Percentiles rank a stretch among this genome's conserved stretches.
Evolutionary conservation across 2,329 filamentous ascomycete species (phyloP).

Genomic region (Daldinia eschscholtzii): DNA sequence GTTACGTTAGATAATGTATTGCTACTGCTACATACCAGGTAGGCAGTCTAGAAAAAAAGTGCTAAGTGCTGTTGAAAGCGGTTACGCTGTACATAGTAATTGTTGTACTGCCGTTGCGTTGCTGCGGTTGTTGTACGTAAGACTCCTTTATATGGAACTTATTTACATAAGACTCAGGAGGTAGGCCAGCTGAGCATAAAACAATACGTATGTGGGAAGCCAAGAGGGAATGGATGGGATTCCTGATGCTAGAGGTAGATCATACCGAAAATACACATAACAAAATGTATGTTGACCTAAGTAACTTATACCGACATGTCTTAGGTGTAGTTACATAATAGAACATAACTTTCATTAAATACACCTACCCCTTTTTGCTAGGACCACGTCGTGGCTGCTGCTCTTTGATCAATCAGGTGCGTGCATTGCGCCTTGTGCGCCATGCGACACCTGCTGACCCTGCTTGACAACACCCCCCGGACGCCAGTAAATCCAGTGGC

Average conservation of each 20-base stretch:
- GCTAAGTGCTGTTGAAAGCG: not conserved
- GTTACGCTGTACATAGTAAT: not conserved
- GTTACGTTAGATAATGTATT: slow-evolving; percentile 28
- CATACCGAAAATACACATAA: not conserved
- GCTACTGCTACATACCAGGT: not conserved
- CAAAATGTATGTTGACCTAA: not conserved
- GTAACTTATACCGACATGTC: no score
- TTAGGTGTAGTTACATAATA: no score
- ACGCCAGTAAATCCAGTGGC: slow-evolving; percentile 1
- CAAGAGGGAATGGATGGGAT: slow-evolving; percentile 8
- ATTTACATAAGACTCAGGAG: not conserved
- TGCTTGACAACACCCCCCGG: slow-evolving; percentile 35
- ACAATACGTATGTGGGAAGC: not conserved
- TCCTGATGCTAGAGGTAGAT: not conserved
- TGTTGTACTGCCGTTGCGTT: not conserved
- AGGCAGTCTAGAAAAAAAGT: no score
- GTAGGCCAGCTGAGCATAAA: slow-evolving; percentile 3
- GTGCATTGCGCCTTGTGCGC: slow-evolving; percentile 38
- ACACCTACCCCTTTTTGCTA: slow-evolving; percentile 37
- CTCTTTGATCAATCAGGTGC: slow-evolving; percentile 34
- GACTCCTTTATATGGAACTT: slow-evolving; percentile 4
- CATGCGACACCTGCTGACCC: slow-evolving; percentile 39
- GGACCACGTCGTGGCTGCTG: slow-evolving; percentile 28
- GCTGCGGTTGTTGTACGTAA: not conserved
- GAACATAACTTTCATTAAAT: slow-evolving; percentile 29